Evolutionary conservation across 1,284 basidiomycete genomes (phyloP).

Genomic region (Termitomyces sp.): DNA sequence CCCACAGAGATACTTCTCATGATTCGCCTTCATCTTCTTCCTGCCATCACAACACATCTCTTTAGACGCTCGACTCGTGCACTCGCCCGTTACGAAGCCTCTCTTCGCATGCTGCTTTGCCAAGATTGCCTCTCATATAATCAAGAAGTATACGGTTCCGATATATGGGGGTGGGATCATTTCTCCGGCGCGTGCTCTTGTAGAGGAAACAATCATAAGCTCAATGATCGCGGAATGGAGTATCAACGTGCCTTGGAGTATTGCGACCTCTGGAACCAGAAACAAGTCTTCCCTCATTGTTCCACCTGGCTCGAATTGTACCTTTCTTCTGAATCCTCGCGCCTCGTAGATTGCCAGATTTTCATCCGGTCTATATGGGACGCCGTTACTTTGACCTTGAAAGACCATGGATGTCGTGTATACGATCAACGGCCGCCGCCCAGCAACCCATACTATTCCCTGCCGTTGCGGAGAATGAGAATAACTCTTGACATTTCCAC

Average conservation of each 20-base stretch:
- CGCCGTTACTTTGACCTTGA: conserved; percentile 29
- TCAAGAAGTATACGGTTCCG: conserved; percentile 42
- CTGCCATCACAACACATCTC: conserved; percentile 31
- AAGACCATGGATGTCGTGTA: conserved; percentile 31
- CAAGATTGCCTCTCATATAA: conserved; percentile 43
- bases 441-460: conserved; percentile 1
- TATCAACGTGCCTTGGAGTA: not conserved
- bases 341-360: conserved; percentile 7
- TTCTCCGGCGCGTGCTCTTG: conserved; percentile 40
- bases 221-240: conserved; percentile 6
- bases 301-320: conserved; percentile 18
- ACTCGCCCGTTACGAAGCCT: conserved; percentile 36
- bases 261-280: conserved; percentile 5
- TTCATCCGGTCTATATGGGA: conserved; percentile 32
- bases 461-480: conserved; percentile 1
- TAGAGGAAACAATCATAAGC: conserved; percentile 15
- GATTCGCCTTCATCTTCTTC: conserved; percentile 37
- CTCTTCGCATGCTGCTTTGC: conserved; percentile 38
- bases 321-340: conserved; percentile 15
- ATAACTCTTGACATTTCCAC: conserved; percentile 10
- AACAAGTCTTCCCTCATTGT: conserved; percentile 11
- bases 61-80: conserved; percentile 32
- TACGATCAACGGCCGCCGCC: conserved; percentile 6
- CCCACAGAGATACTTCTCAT: conserved; percentile 47
- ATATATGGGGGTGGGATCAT: conserved; percentile 44